Conservation (phyloP, 306 rosid species). For the Gillenia trifoliata region DNA sequence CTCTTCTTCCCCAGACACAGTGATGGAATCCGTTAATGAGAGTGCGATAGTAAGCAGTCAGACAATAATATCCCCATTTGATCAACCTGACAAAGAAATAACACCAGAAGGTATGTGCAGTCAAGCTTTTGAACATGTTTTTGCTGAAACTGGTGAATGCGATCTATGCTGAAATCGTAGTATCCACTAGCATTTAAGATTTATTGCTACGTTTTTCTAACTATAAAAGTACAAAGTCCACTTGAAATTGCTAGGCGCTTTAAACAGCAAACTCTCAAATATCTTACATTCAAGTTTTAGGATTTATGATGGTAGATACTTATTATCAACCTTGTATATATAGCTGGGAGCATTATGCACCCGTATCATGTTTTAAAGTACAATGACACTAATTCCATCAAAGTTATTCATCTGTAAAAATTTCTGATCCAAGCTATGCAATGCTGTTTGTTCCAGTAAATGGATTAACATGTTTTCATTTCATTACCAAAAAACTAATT, state of each 20-base stretch:
- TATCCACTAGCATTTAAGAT: not conserved
- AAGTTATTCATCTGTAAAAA: too few relatives aligned
- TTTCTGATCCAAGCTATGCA: not conserved
- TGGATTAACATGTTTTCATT: not conserved
- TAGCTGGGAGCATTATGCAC: not conserved
- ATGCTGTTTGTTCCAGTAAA: not conserved
- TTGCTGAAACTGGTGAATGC: not conserved
- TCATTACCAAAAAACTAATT: not conserved
- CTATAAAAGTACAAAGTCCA: not conserved
- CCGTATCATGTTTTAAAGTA: not conserved
- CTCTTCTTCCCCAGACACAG: constrained; percentile 48
- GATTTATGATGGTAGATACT: not conserved
- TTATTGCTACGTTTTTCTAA: not conserved
- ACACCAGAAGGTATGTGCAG: constrained; percentile 42
- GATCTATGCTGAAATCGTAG: not conserved
- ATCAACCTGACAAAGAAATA: constrained; percentile 11
- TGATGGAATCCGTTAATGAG: constrained; percentile 18
- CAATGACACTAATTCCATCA: too few relatives aligned
- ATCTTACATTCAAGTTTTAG: not conserved
- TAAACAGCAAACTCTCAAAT: not conserved
- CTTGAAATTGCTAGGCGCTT: not conserved
- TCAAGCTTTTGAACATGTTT: constrained; percentile 1
- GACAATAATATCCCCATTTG: not conserved
- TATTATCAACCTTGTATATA: not conserved
- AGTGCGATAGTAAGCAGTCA: constrained; percentile 16